Conservation (phyloP, 192 early-diverging fungal genomes). For the Backusella luteola region DNA sequence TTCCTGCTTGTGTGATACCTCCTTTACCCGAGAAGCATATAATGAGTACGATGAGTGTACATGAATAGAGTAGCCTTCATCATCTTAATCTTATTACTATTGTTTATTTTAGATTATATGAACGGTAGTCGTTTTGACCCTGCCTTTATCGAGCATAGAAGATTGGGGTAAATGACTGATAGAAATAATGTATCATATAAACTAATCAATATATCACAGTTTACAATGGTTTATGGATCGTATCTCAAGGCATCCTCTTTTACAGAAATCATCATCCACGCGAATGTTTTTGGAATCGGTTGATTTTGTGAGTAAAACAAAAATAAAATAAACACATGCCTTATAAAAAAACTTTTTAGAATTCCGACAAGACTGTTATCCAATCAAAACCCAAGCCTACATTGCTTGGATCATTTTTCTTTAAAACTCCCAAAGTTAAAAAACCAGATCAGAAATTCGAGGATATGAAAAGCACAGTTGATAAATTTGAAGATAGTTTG, state of each 20-base stretch:
- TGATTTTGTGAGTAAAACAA: constrained; percentile 59
- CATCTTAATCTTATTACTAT: not conserved
- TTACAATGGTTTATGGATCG: constrained; percentile 86
- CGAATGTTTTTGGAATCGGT: constrained; percentile 81
- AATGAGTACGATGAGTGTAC: constrained; percentile 50
- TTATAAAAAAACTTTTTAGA: not conserved
- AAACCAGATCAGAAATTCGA: constrained; percentile 83
- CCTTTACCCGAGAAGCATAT: constrained; percentile 92
- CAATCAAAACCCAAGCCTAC: not conserved
- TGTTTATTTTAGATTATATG: constrained; percentile 68
- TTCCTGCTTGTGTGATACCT: constrained; percentile 79
- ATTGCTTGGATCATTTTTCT: constrained; percentile 72
- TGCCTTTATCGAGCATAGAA: constrained; percentile 87
- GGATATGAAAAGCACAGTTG: constrained; percentile 74
- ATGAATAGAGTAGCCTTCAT: not conserved
- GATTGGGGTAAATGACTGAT: constrained; percentile 17
- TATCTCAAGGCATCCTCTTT: constrained; percentile 73
- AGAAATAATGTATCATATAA: constrained; percentile 7
- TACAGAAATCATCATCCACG: constrained; percentile 67
- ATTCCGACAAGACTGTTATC: not conserved
- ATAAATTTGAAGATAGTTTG: constrained; percentile 84
- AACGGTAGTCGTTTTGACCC: constrained; percentile 91
- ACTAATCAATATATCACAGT: constrained; percentile 22
- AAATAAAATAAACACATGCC: not conserved
- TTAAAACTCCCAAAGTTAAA: constrained; percentile 86